Evolutionary conservation across 768 basidiomycete genomes (phyloP), one percentile per base, ranked within the genome.

Genomic region (Peribolospora baueri): DNA sequence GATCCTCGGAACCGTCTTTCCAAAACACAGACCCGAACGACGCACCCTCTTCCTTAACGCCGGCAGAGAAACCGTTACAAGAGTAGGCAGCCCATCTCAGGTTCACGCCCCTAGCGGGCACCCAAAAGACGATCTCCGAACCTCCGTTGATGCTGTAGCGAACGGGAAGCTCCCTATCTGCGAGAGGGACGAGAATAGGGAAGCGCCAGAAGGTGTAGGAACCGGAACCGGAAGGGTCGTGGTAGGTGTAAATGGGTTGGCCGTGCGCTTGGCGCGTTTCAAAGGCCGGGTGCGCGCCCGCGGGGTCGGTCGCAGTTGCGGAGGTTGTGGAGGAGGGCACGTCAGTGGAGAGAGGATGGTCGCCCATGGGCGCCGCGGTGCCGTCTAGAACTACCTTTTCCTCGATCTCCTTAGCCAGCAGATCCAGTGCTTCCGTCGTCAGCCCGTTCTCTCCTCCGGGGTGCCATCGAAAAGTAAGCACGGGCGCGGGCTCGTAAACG

Each of bases 181-280:
- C 72, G 2, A 95, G 67, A 0, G 85, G 86, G 54, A 98, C 73
- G 59, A 80, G 77, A 50, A 95, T 76, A 63, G 79, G 72, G 70
- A 95, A 95, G 53, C 91, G 75, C 83, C 87, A 97, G 70, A 98
- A 98, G 1, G 85, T 85, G 64, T 77, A 87, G 0, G 81, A 80
- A 4, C 87, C 90, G 57, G 63, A 59, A 39, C 56, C 38, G 51
- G 41, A 60, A 58, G 25, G 25, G 1, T 25, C 25, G 51, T 53
- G 42, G 58, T 65, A 66, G 2, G 50, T 52, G 58, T 61, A 58
- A 56, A 67, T 63, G 50, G 54, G 56, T 40, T 60, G 49, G 11
- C 56, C 65, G 5, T 46, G 37, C 37, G 61, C n/a, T 11, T 46
- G 7, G 14, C 13, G 13, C 25, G 46, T 46, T 39, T 52, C 40